Base-by-base conservation (phyloP, 352 stramenopile genomes). In the Globisporangium cystogenes region DNA sequence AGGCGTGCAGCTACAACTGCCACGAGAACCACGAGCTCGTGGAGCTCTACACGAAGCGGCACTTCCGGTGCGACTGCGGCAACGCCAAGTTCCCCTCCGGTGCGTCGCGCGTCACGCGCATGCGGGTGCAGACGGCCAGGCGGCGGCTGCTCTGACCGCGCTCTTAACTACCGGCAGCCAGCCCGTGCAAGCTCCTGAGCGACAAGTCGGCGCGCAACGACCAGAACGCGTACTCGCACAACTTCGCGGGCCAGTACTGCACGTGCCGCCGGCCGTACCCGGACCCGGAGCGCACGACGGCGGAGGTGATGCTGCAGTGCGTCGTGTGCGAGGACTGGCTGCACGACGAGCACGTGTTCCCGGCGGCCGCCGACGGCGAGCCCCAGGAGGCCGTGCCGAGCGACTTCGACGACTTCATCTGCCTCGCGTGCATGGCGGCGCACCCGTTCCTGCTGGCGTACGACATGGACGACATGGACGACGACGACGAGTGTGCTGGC, bases 281-380 rank as follows among this genome's bases (percentile, higher is more conserved):
- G 5, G 80, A 90, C 45, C 80, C 76, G 15, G 80, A 86, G 54
- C 68, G 75, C n/a, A 86, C 65, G 44, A 85, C 64, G 6, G 53
- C 60, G 15, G 80, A 90, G 51, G 51, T 86, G 4, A 90, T 90
- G 80, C 67, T 88, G 24, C 80, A 90, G 62, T 90, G 80, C 39
- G 60, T 87, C 35, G 65, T 90, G 26, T 90, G 80, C 53, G 80
- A 90, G 60, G 80, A 90, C 55, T 90, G 80, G 80, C 59, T 88
- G 51, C 80, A 90, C 45, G 73, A 87, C 49, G 76, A 86, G 48
- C 80, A 90, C 58, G 69, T 90, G 48, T 72, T 71, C 40, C 50
- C 61, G 2, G 35, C 26, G 7, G 56, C 31, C 4, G 35, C 35
- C 3, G 14, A 16, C 5, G 14, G 20, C 46, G 12, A 55, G 5